Base-by-base conservation (phyloP, 371 early-diverging fungal genomes). In the Mucor racemosus region DNA sequence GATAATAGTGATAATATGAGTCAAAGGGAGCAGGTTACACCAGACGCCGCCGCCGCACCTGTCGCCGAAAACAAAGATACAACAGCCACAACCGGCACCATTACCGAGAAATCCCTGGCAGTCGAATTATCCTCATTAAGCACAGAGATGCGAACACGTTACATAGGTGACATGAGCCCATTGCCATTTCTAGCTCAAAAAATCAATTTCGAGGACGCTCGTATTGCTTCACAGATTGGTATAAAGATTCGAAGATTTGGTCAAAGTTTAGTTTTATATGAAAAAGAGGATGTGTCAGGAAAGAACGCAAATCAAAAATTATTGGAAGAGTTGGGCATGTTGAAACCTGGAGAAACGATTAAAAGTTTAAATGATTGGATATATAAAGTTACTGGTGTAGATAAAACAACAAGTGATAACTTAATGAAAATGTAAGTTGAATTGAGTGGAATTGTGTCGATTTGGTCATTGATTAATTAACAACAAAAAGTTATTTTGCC, bases 301-400 rank as follows among this genome's bases (percentile, higher is more conserved):
- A 70, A 64, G 33, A 54, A 58, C 9, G 55, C 58, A 1, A 72
- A 58, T 38, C 64, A 62, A 34, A 31, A 19, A 7, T 42, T 79
- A 19, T 55, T 84, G 33, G 71, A 72, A 31, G 36, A 59, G 0
- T 55, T 76, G 5, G 78, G 79, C n/a, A 66, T 63, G 21, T 55
- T 80, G 15, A 75, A 74, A 54, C 79, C 78, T 8, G 76, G 75
- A 6, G 78, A 79, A 26, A 75, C 75, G 0, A 78, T 82, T 31
- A 73, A 76, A 48, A 65, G 70, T 3, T 38, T 80, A 26, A 77
- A 78, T 53, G 79, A 76, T 53, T 80, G 81, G 84, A 80, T 80
- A 17, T 76, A 68, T 33, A 72, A 62, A 34, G 76, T 79, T 5
- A 60, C 78, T 9, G 80, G 80, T 7, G 54, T 84, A 7, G 78